Base-by-base conservation (phyloP, 2,329 filamentous ascomycete genomes). In the Lasiodiplodia gonubiensis region DNA sequence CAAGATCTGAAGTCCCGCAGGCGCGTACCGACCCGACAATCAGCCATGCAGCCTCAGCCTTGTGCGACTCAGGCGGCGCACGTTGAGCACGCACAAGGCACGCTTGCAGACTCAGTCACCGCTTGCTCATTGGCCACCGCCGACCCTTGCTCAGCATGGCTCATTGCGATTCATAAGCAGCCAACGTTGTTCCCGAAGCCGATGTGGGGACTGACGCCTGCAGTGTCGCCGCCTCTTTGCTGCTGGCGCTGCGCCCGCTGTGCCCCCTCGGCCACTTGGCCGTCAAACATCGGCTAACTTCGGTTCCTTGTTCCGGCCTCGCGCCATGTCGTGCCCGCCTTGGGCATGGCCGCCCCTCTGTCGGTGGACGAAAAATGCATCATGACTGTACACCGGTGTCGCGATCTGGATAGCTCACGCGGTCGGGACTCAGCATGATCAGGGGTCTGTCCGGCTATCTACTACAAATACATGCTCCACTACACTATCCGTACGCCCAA, bases 1-100 rank as follows among this genome's bases (percentile, higher is more conserved):
- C 42, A 63, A 49, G 59, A 63, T 63, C 59, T 63, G 59, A 51
- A 63, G 59, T 37, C 46, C 42, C 59, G 59, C 59, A 37, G 59
- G 42, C 30, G 59, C 59, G 59, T 63, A 63, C 59, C 59, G 59
- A 63, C 42, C 59, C 59, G 59, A 39, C 16, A 14, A 51, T 63
- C 37, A 23, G 30, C 59, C 59, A 35, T 30, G 18, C 21, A 21
- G 59, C 59, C 30, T 63, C 59, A 63, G 59, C 59, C 59, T 63
- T 63, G 59, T 51, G 30, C 59, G 59, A 63, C 59, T 63, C 59
- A 63, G 18, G 4, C n/a, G 21, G 18, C 59, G 59, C 27, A 3
- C 46, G 25, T 30, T 37, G 46, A 59, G 57, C 39, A 23, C 59
- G 42, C 30, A 11, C 46, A 37, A 30, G 16, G 25, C 5, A 21